phyloP scores from a whole-genome alignment of 2,329 filamentous ascomycete species.

The Teratosphaeria epicoccoides region DNA sequence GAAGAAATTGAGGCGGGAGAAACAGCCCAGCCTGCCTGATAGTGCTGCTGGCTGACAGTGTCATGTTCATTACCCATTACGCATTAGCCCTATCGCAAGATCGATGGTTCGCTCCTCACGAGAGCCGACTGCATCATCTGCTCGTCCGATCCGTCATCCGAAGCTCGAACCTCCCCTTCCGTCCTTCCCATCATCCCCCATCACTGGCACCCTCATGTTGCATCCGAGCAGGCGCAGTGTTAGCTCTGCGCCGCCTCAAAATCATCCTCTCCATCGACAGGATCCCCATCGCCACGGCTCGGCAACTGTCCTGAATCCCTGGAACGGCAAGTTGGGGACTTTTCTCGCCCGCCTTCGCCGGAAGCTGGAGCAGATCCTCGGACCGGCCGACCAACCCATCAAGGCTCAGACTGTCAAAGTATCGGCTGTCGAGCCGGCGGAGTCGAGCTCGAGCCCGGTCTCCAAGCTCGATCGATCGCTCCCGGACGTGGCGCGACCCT shows the following conservation, averaged over 20 bases:
- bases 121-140: background rate
- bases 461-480: slow-evolving; percentile 4
- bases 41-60: background rate
- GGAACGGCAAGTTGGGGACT: background rate
- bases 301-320: background rate
- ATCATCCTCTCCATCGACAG: background rate
- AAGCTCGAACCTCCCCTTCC: too few species aligned
- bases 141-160: background rate
- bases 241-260: slow-evolving; percentile 4
- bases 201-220: slow-evolving; percentile 1
- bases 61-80: slow-evolving; percentile 14
- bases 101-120: background rate
- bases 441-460: slow-evolving; percentile 1
- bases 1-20: too few species aligned
- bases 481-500: slow-evolving; percentile 4
- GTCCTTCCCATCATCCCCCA: background rate
- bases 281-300: background rate
- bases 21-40: too few species aligned
- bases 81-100: slow-evolving; percentile 6
- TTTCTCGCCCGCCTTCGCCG: background rate
- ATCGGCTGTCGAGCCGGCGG: slow-evolving; percentile 4
- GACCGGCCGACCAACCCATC: slow-evolving; percentile 1
- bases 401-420: slow-evolving; percentile 1
- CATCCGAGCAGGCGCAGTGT: slow-evolving; percentile 9
- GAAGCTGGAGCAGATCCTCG: background rate